phyloP scores from a whole-genome alignment of 345 rosid species.

The Zanthoxylum bungeanum region DNA sequence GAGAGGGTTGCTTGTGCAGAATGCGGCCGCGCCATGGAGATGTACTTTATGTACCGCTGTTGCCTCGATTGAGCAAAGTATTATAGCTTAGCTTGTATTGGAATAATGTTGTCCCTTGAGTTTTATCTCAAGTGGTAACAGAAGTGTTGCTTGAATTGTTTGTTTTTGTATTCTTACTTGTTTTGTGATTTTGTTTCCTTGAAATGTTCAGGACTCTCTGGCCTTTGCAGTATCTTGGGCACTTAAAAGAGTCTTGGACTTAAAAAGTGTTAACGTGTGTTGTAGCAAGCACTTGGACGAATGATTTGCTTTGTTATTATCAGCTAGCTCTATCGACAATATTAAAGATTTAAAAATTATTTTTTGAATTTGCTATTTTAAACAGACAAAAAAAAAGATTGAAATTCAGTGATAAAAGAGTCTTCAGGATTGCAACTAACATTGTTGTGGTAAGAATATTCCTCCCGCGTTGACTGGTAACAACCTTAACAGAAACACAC shows the following conservation, averaged over 20 bases:
- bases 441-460: too few species aligned
- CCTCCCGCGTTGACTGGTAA: not conserved
- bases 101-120: not conserved
- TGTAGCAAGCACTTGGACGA: not conserved
- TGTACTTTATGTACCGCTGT: constrained; percentile 40
- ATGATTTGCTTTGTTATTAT: not conserved
- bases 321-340: too few species aligned
- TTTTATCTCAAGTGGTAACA: not conserved
- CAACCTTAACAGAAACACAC: not conserved
- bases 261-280: not conserved
- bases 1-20: constrained; percentile 30
- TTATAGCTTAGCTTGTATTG: not conserved
- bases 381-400: too few species aligned
- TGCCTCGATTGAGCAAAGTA: constrained; percentile 21
- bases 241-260: not conserved
- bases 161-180: not conserved
- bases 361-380: too few species aligned
- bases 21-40: constrained; percentile 38
- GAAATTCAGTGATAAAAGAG: too few species aligned
- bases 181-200: not conserved
- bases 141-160: not conserved
- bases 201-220: not conserved
- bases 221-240: not conserved
- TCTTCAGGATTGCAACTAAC: too few species aligned
- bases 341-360: too few species aligned